Conservation (phyloP, 1,139 yeast species). For the Sugiyamaella sp. region DNA sequence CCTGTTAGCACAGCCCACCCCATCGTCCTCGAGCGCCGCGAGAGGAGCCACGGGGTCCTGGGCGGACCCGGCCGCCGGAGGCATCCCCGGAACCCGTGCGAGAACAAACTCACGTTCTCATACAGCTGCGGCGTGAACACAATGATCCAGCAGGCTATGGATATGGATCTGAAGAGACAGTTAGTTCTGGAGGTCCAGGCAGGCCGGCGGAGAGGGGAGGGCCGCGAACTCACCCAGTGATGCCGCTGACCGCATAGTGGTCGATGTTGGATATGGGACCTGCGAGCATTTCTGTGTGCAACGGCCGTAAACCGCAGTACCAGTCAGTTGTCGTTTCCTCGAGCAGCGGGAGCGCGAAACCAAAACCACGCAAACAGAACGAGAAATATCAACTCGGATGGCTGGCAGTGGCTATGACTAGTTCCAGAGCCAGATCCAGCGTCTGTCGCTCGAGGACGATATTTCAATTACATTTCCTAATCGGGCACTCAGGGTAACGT, state of each 20-base stretch:
- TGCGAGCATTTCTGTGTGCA: conserved; percentile 20
- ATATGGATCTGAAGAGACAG: conserved; percentile 56
- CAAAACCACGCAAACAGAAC: too few species aligned
- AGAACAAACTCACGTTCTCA: conserved; percentile 56
- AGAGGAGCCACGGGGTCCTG: neutral
- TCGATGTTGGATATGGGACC: conserved; percentile 46
- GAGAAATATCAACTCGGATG: neutral
- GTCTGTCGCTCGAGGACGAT: neutral
- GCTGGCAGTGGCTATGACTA: neutral
- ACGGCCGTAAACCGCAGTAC: conserved; percentile 10
- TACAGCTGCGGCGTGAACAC: conserved; percentile 97
- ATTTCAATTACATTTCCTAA: neutral
- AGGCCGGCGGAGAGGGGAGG: too few species aligned
- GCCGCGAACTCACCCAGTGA: conserved; percentile 69
- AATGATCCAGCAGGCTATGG: conserved; percentile 96
- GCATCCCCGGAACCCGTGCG: neutral
- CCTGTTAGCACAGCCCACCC: neutral
- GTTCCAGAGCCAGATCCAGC: neutral
- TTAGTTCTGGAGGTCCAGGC: too few species aligned
- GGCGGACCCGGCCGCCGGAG: neutral
- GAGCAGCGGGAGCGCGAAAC: too few species aligned
- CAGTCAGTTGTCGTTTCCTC: too few species aligned
- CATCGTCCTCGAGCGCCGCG: neutral
- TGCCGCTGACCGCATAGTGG: conserved; percentile 82
- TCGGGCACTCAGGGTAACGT: neutral